A percentile compares a stretch with the other conserved stretches of the same genome.
phyloP scores from a whole-genome alignment of 2,329 filamentous ascomycete species.

The Xylariaceae sp. region DNA sequence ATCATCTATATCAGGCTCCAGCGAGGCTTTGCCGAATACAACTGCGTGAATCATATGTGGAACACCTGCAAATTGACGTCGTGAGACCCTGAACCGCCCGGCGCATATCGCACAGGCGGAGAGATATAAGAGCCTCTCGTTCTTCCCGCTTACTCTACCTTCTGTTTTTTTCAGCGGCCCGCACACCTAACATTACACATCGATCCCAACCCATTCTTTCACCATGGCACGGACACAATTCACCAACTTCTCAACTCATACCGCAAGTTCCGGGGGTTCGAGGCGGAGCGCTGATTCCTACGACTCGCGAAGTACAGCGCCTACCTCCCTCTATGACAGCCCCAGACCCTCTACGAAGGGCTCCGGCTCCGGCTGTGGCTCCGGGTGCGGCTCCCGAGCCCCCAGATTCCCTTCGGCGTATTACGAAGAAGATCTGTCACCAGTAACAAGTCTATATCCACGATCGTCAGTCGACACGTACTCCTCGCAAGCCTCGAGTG shows the following conservation, averaged over 20 bases:
- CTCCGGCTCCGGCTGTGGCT: slow-evolving; percentile 29
- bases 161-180: slow-evolving; percentile 5
- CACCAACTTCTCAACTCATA: slow-evolving; percentile 38
- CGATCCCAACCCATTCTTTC: slow-evolving; percentile 33
- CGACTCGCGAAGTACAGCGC: slow-evolving; percentile 50
- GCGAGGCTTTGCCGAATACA: slow-evolving; percentile 31
- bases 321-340: slow-evolving; percentile 49
- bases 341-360: slow-evolving; percentile 43
- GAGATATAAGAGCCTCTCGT: slow-evolving; percentile 30
- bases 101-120: slow-evolving; percentile 17
- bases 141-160: slow-evolving; percentile 14
- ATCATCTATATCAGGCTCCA: slow-evolving; percentile 35
- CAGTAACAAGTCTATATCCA: slow-evolving; percentile 47
- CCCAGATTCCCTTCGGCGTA: slow-evolving; percentile 24
- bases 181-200: slow-evolving; percentile 20
- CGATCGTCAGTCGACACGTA: slow-evolving; percentile 77
- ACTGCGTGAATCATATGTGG: slow-evolving; percentile 25
- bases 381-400: slow-evolving; percentile 27
- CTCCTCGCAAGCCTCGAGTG: slow-evolving; percentile 68
- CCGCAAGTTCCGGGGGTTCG: slow-evolving; percentile 44
- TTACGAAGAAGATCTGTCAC: slow-evolving; percentile 43
- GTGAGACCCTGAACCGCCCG: slow-evolving; percentile 31
- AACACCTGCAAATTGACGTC: slow-evolving; percentile 26
- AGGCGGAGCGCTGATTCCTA: slow-evolving; percentile 50
- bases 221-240: slow-evolving; percentile 41